Evolutionary conservation across 192 early-diverging fungal species (phyloP).

Genomic region (Linnemannia schmuckeri): DNA sequence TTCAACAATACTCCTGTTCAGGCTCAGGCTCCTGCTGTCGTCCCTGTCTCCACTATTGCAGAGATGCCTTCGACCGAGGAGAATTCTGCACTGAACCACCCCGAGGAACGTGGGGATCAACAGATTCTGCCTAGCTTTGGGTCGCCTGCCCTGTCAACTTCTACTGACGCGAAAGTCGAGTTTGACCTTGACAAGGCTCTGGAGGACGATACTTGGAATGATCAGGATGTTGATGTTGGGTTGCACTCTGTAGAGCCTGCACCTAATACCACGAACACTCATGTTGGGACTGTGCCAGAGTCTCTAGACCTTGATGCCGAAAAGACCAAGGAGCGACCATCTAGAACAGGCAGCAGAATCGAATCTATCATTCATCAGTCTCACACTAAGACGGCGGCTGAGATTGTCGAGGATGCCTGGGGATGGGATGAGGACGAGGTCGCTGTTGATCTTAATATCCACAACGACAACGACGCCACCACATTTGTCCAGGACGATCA

Average conservation of each 20-base stretch:
- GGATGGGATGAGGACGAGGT: slow-evolving; percentile 47
- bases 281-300: not conserved
- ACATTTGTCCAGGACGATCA: not conserved
- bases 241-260: not conserved
- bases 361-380: slow-evolving; percentile 5
- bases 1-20: not conserved
- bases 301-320: not conserved
- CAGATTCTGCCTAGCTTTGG: not conserved
- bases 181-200: slow-evolving; percentile 19
- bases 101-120: not conserved
- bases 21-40: not conserved
- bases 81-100: not conserved
- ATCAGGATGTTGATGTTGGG: not conserved
- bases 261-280: not conserved
- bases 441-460: slow-evolving; percentile 9
- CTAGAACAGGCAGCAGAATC: not conserved
- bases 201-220: slow-evolving; percentile 13
- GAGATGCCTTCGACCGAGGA: not conserved
- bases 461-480: slow-evolving; percentile 9
- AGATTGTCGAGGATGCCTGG: slow-evolving; percentile 33
- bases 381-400: not conserved
- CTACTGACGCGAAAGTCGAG: not conserved
- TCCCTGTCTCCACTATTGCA: not conserved
- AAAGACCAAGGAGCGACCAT: not conserved
- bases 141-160: not conserved